Conservation (phyloP, 1,284 basidiomycete species). For the Sporisorium scitamineum region DNA sequence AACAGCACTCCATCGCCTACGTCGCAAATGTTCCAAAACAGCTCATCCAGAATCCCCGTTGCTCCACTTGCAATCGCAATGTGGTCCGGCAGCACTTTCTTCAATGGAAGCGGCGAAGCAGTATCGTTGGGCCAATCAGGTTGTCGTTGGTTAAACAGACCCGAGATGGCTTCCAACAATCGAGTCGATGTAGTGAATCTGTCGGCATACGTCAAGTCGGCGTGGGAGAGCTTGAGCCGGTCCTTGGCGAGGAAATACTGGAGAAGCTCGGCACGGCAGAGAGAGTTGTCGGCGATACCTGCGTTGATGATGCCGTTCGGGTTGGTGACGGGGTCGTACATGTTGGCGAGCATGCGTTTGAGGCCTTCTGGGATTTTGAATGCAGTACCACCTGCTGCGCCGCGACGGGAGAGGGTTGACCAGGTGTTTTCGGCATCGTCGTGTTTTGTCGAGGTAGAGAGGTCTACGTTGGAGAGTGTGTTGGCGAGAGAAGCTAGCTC, state of each 20-base stretch:
- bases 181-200: slow-evolving; percentile 36
- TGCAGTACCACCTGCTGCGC: slow-evolving; percentile 12
- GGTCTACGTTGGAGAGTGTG: slow-evolving; percentile 10
- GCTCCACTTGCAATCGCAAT: slow-evolving; percentile 57
- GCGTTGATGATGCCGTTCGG: slow-evolving; percentile 58
- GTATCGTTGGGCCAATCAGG: slow-evolving; percentile 41
- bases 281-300: slow-evolving; percentile 57
- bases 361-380: slow-evolving; percentile 33
- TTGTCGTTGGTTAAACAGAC: slow-evolving; percentile 40
- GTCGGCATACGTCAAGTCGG: slow-evolving; percentile 59
- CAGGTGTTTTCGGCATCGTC: slow-evolving; percentile 8
- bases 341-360: slow-evolving; percentile 30
- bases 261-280: slow-evolving; percentile 53
- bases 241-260: slow-evolving; percentile 40
- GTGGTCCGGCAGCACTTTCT: slow-evolving; percentile 41
- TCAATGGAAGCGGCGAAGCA: slow-evolving; percentile 34
- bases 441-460: slow-evolving; percentile 5
- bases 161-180: slow-evolving; percentile 38
- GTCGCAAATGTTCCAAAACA: slow-evolving; percentile 55
- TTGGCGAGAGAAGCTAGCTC: slow-evolving; percentile 15
- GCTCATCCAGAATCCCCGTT: slow-evolving; percentile 51
- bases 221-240: slow-evolving; percentile 34
- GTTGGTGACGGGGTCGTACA: slow-evolving; percentile 49
- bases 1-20: slow-evolving; percentile 55
- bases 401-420: slow-evolving; percentile 43